Evolutionary conservation across 106 monocot genomes (phyloP), one percentile per base, ranked within the genome.

Genomic region (Agapanthus africanus): DNA sequence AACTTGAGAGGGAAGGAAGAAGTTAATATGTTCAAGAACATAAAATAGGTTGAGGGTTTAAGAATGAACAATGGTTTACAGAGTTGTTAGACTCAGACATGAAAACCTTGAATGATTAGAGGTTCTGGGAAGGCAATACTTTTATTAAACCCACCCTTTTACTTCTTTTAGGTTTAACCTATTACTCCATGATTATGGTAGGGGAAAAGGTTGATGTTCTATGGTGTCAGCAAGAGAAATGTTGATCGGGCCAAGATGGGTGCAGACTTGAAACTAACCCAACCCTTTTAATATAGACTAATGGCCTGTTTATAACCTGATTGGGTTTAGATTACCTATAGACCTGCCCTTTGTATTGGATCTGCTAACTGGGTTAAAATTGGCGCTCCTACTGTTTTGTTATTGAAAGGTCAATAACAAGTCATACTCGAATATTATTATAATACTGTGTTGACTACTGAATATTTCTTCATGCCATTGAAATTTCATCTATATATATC

Each of bases 31-130:
- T 8, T 54, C 6, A 54, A 25, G 25, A 54, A 26, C 27, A 6
- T 10, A 46, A 46, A 46, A 46, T 26, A 26, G 54, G 5, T 54
- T 26, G 25, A 54, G 26, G 26, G 54, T 54, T 54, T 54, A 54
- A 10, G 54, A 54, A 54, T 25, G 22, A 21, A 25, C 8, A 4
- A 9, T 14, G 4, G 54, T 5, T 54, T 26, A 25, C 27, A 54
- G 25, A 54, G 54, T 54, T 54, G 6, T 1, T 23, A 7, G 25
- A n/a, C n/a, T n/a, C n/a, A 54, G 11, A 50, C 10, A 50, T 50
- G 50, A 54, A 22, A 54, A 54, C n/a, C 25, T 54, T 54, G 54
- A 26, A 54, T 21, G n/a, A n/a, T n/a, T n/a, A 50, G 54, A 54
- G 54, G 54, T 0, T 54, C 27, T n/a, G n/a, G 25, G 27, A 26